Conservation (phyloP, 2,329 filamentous ascomycete species). For the Penicillium olsonii region DNA sequence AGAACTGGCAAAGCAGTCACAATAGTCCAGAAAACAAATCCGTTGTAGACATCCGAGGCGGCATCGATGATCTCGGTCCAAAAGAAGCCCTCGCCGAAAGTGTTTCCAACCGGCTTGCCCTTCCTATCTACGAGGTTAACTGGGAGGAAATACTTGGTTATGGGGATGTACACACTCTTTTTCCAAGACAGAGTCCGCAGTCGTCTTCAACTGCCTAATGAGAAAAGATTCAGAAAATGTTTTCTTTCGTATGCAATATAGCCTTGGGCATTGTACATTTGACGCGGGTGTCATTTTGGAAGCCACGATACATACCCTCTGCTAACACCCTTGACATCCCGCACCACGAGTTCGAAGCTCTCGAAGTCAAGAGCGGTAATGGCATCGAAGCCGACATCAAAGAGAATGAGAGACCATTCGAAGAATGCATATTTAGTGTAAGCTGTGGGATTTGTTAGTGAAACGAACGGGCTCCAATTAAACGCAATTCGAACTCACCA, state of each 20-base stretch:
- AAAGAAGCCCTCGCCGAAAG: slow-evolving; percentile 72
- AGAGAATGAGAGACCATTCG: slow-evolving; percentile 92
- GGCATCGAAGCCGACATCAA: slow-evolving; percentile 95
- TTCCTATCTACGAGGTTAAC: slow-evolving; percentile 59
- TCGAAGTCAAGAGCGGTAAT: slow-evolving; percentile 91
- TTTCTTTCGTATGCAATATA: slow-evolving; percentile 40
- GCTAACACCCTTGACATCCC: slow-evolving; percentile 84
- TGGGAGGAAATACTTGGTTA: slow-evolving; percentile 23
- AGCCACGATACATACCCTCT: slow-evolving; percentile 99
- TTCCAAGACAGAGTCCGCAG: slow-evolving; percentile 57
- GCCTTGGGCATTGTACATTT: slow-evolving; percentile 54
- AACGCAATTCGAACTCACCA: slow-evolving; percentile 60
- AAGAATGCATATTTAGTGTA: slow-evolving; percentile 98
- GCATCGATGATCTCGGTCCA: slow-evolving; percentile 77
- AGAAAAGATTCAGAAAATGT: slow-evolving; percentile 36
- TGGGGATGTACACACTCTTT: slow-evolving; percentile 66
- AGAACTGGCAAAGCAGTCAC: slow-evolving; percentile 84
- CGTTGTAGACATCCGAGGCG: slow-evolving; percentile 85
- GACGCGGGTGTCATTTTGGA: slow-evolving; percentile 69
- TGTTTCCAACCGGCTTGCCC: slow-evolving; percentile 68
- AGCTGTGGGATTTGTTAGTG: slow-evolving; percentile 49
- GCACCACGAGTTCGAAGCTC: slow-evolving; percentile 82
- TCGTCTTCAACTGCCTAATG: slow-evolving; percentile 53
- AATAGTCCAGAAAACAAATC: slow-evolving; percentile 96
- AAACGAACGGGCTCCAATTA: neutral